Evolutionary conservation across 2,329 filamentous ascomycete genomes (phyloP).

Genomic region (Pseudogymnoascus sp.): DNA sequence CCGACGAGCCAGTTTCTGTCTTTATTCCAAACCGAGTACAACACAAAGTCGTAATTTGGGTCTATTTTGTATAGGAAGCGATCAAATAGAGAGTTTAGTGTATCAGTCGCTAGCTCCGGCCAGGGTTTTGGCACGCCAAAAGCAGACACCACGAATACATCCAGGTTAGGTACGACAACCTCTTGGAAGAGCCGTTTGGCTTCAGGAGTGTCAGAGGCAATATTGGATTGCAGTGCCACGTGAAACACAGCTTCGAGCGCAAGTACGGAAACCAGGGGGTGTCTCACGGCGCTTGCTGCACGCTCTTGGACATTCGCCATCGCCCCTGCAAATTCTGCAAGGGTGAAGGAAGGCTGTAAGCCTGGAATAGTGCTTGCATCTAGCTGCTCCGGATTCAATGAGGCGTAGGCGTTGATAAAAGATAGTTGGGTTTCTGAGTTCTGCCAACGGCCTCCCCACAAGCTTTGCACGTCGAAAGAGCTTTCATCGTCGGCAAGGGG

Average conservation of each 20-base stretch:
- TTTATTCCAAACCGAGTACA: constrained; percentile 86
- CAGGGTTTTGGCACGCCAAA: constrained; percentile 71
- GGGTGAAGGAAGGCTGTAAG: constrained; percentile 67
- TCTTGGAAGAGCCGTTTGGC: constrained; percentile 59
- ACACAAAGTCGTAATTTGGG: constrained; percentile 74
- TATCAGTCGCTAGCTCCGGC: constrained; percentile 66
- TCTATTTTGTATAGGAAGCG: constrained; percentile 75
- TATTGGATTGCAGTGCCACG: constrained; percentile 52
- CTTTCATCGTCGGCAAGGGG: constrained; percentile 55
- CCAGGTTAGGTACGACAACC: constrained; percentile 63
- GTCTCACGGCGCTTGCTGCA: constrained; percentile 63
- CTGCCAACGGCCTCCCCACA: constrained; percentile 88
- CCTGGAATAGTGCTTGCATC: constrained; percentile 80
- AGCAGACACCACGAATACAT: constrained; percentile 70
- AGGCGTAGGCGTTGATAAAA: constrained; percentile 84
- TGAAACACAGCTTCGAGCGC: constrained; percentile 65
- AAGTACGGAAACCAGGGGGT: constrained; percentile 80
- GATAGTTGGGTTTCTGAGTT: constrained; percentile 82
- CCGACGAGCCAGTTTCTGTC: constrained; percentile 80
- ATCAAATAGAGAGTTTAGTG: constrained; percentile 68
- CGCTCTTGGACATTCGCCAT: constrained; percentile 51
- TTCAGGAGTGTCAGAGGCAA: constrained; percentile 54
- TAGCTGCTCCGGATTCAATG: constrained; percentile 63
- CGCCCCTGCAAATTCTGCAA: constrained; percentile 53
- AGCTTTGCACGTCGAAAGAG: constrained; percentile 70